A percentile compares a stretch with the other conserved stretches of the same genome.
Evolutionary conservation across 2,329 filamentous ascomycete genomes (phyloP).

Genomic region (Xylaria sp.): DNA sequence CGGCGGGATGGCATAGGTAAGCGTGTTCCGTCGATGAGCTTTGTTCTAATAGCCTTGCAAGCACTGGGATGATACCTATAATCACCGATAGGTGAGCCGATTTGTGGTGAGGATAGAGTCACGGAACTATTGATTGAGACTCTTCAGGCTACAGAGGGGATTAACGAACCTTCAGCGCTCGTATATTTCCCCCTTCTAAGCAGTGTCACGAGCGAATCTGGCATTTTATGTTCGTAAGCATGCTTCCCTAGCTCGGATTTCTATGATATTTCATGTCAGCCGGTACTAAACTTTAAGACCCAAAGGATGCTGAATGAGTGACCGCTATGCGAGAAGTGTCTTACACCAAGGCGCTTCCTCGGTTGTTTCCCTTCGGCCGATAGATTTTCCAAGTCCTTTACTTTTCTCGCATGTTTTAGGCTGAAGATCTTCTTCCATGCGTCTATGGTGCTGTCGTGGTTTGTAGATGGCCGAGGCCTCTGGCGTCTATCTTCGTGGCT

Average conservation of each 20-base stretch:
- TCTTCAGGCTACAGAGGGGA: background rate
- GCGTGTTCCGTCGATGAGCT: conserved; percentile 74
- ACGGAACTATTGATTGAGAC: background rate
- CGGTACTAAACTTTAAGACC: background rate
- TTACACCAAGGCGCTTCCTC: conserved; percentile 39
- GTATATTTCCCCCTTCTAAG: conserved; percentile 69
- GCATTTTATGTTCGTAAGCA: conserved; percentile 80
- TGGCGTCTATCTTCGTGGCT: conserved; percentile 12
- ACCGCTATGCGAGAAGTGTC: background rate
- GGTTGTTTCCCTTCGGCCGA: conserved; percentile 1
- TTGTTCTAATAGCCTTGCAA: conserved; percentile 72
- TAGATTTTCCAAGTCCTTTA: conserved; percentile 7
- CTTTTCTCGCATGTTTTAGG: conserved; percentile 33
- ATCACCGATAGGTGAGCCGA: conserved; percentile 6
- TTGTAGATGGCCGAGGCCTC: conserved; percentile 12
- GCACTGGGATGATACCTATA: conserved; percentile 68
- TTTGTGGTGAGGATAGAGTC: background rate
- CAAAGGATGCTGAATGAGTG: background rate
- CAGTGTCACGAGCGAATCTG: conserved; percentile 71
- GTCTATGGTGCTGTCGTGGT: conserved; percentile 43
- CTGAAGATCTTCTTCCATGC: conserved; percentile 49
- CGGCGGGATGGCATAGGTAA: conserved; percentile 81
- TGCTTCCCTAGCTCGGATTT: conserved; percentile 76
- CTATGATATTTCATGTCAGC: conserved; percentile 44
- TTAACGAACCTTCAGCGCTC: conserved; percentile 60